Conservation (phyloP, 441 rosid genomes). For the Gossypium gossypioides region DNA sequence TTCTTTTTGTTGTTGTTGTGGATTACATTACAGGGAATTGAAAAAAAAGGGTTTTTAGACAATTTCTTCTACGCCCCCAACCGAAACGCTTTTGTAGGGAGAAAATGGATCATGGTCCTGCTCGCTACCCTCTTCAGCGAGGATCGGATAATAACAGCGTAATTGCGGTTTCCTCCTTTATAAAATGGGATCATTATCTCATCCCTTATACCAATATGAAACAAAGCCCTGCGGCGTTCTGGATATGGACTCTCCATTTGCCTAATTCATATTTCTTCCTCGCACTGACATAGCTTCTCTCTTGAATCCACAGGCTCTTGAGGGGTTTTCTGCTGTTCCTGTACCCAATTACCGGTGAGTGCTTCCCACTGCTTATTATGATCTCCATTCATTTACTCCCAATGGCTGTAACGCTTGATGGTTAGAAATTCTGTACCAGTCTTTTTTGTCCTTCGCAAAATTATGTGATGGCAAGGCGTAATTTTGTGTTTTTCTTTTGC, state of each 20-base stretch:
- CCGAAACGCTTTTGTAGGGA: conserved; percentile 6
- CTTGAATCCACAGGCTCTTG: conserved; percentile 99
- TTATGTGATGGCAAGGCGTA: background rate
- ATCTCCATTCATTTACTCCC: conserved; percentile 9
- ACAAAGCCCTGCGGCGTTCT: conserved; percentile 66
- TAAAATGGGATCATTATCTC: conserved; percentile 68
- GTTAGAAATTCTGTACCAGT: background rate
- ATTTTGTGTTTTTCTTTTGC: background rate
- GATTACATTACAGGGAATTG: conserved; percentile 46
- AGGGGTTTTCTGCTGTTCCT: conserved; percentile 61
- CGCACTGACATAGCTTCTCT: conserved; percentile 74
- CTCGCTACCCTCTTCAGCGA: conserved; percentile 75
- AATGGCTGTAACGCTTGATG: background rate
- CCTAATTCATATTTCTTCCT: conserved; percentile 82
- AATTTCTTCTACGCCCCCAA: conserved; percentile 18
- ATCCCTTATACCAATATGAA: conserved; percentile 44
- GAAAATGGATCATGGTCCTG: conserved; percentile 56
- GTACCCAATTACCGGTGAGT: conserved; percentile 81
- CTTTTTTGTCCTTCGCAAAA: background rate
- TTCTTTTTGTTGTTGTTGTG: conserved; percentile 33
- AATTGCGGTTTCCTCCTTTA: conserved; percentile 99
- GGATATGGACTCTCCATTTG: conserved; percentile 87
- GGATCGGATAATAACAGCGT: conserved; percentile 99
- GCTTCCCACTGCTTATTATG: conserved; percentile 19
- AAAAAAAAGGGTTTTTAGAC: conserved; percentile 17